Evolutionary conservation across 441 rosid species (phyloP).

Genomic region (Cnidoscolus chayamansa): DNA sequence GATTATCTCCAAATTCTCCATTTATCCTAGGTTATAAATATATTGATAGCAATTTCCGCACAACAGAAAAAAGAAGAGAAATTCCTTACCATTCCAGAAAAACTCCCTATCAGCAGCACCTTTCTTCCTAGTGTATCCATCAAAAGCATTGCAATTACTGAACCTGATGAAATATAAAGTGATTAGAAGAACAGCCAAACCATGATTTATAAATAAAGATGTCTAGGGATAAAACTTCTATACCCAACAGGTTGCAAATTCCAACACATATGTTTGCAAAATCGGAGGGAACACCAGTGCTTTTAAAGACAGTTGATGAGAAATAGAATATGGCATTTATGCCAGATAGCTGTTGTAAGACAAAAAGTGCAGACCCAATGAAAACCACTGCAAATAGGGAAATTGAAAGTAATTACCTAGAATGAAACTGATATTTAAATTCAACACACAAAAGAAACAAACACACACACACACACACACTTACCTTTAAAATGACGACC

Average conservation of each 20-base stretch:
- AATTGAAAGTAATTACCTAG: conserved; percentile 18
- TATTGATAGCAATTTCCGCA: not conserved
- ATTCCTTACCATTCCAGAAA: conserved; percentile 74
- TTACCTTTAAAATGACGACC: conserved; percentile 84
- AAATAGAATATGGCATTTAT: conserved; percentile 87
- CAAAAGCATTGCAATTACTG: conserved; percentile 69
- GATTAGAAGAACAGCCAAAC: conserved; percentile 16
- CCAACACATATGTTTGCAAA: conserved; percentile 70
- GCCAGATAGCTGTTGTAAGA: conserved; percentile 98
- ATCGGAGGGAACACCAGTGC: conserved; percentile 80
- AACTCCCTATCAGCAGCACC: conserved; percentile 82
- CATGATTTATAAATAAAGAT: conserved; percentile 12
- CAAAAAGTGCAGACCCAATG: conserved; percentile 95
- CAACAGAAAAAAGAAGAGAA: not conserved
- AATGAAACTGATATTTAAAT: conserved; percentile 11
- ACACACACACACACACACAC: not conserved
- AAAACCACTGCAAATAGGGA: conserved; percentile 88
- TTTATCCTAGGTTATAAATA: not conserved
- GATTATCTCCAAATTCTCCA: conserved; percentile 7
- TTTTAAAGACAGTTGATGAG: conserved; percentile 89
- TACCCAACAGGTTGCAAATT: conserved; percentile 68
- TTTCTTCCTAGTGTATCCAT: conserved; percentile 96
- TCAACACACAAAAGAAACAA: conserved; percentile 7
- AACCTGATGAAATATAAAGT: conserved; percentile 44
- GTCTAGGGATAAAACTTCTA: conserved; percentile 17